These are phyloP conservation scores for Boletus subparvulus DNA, from an alignment of 768 basidiomycete genomes.

Conservation along the genomic window DNA sequence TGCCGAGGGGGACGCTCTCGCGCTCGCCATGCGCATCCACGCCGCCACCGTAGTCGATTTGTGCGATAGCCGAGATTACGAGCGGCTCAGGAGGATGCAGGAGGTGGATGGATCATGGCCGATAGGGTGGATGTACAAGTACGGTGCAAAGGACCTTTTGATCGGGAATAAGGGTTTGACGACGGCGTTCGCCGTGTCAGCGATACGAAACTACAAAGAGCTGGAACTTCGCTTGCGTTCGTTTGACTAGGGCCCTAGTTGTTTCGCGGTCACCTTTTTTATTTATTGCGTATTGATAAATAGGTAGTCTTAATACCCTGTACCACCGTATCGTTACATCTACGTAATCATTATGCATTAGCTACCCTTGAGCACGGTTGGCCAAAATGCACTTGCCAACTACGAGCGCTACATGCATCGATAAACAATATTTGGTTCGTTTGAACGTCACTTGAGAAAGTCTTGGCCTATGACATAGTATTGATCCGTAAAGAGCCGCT, in stretches of 20 bases:
- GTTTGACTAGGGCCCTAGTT: conserved; percentile 5
- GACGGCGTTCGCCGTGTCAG: conserved; percentile 21
- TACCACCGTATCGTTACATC: no score
- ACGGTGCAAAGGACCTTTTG: not conserved
- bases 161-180: conserved; percentile 22
- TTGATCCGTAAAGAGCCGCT: no score
- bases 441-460: no score
- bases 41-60: conserved; percentile 11
- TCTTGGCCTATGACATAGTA: no score
- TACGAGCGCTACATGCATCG: no score
- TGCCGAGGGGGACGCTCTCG: conserved; percentile 17
- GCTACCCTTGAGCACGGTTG: no score
- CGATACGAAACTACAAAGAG: conserved; percentile 13
- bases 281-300: not conserved
- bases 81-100: conserved; percentile 19
- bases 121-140: conserved; percentile 21
- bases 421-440: no score
- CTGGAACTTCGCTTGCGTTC: conserved; percentile 13
- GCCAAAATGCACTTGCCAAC: no score
- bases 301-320: no score
- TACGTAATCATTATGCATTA: no score
- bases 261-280: not conserved
- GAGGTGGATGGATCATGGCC: conserved; percentile 23
- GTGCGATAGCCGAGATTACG: conserved; percentile 15
- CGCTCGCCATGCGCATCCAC: conserved; percentile 19